Conservation (phyloP, 108 stramenopile genomes). For the Conticribra guillardii region DNA sequence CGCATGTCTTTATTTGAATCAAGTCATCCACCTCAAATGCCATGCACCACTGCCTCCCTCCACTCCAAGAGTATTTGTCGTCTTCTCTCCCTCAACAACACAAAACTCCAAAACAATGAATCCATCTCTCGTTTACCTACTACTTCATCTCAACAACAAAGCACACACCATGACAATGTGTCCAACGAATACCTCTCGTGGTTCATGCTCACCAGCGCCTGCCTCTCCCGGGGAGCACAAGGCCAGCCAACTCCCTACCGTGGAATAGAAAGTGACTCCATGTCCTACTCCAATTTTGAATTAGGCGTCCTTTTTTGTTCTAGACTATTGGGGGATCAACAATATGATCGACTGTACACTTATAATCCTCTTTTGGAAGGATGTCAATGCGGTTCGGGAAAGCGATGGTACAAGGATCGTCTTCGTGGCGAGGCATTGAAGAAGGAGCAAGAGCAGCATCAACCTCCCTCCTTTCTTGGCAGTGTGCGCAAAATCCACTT, state of each 20-base stretch:
- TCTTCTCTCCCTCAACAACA: conserved; percentile 49
- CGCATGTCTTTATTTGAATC: conserved; percentile 61
- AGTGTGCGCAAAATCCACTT: conserved; percentile 61
- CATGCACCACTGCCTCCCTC: conserved; percentile 37
- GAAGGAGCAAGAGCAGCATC: neutral
- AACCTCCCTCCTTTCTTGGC: conserved; percentile 21
- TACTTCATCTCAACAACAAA: neutral
- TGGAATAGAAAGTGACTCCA: conserved; percentile 34
- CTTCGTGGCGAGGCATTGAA: conserved; percentile 9
- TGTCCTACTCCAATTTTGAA: conserved; percentile 82
- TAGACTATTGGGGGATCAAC: conserved; percentile 46
- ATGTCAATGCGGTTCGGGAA: conserved; percentile 44
- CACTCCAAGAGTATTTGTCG: conserved; percentile 82
- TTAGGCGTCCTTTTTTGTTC: conserved; percentile 80
- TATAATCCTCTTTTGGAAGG: conserved; percentile 57
- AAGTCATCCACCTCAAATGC: conserved; percentile 41
- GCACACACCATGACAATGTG: conserved; percentile 5
- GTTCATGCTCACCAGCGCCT: conserved; percentile 82
- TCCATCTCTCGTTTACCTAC: conserved; percentile 2
- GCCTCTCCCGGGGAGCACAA: conserved; percentile 82
- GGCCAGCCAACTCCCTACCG: conserved; percentile 50
- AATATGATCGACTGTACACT: conserved; percentile 63
- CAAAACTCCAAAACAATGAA: conserved; percentile 14
- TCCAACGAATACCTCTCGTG: conserved; percentile 64
- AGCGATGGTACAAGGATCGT: conserved; percentile 49